Evolutionary conservation across 2,329 filamentous ascomycete species (phyloP).

Genomic region (Ilyonectria destructans): DNA sequence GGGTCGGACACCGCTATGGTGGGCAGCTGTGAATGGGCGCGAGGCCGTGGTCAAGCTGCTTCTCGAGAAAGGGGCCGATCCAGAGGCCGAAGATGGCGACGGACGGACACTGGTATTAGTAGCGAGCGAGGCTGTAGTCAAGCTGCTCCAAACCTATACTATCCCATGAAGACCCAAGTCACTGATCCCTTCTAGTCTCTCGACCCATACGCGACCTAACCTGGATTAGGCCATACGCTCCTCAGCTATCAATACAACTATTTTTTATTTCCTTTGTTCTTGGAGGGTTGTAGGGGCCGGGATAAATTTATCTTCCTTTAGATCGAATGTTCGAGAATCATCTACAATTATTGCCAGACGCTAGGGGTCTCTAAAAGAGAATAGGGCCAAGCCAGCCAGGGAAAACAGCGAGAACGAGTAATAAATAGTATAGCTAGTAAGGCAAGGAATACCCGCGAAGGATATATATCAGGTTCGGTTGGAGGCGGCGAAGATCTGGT

Average conservation of each 20-base stretch:
- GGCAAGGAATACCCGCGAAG: not conserved
- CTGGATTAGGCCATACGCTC: not conserved
- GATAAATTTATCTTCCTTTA: not conserved
- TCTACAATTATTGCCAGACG: not conserved
- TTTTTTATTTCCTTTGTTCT: not conserved
- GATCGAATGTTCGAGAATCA: not conserved
- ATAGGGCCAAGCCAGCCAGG: not conserved
- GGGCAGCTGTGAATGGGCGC: not conserved
- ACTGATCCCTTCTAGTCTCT: not conserved
- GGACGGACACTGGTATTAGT: constrained; percentile 5
- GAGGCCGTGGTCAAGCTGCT: constrained; percentile 6
- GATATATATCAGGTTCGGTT: not conserved
- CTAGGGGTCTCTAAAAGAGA: not conserved
- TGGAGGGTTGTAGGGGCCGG: not conserved
- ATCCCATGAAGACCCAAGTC: not conserved
- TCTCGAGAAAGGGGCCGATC: constrained; percentile 21
- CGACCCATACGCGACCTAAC: not conserved
- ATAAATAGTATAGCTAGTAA: not conserved
- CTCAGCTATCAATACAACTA: not conserved
- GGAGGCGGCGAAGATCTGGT: not conserved
- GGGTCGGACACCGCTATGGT: not conserved
- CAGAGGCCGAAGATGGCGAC: not conserved
- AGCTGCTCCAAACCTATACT: not conserved
- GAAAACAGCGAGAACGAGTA: not conserved
- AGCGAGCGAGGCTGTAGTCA: not conserved